Percentiles rank a stretch among this genome's conserved stretches.
phyloP scores from a whole-genome alignment of 805 yeast genomes.

The Kregervanrija fluxuum region DNA sequence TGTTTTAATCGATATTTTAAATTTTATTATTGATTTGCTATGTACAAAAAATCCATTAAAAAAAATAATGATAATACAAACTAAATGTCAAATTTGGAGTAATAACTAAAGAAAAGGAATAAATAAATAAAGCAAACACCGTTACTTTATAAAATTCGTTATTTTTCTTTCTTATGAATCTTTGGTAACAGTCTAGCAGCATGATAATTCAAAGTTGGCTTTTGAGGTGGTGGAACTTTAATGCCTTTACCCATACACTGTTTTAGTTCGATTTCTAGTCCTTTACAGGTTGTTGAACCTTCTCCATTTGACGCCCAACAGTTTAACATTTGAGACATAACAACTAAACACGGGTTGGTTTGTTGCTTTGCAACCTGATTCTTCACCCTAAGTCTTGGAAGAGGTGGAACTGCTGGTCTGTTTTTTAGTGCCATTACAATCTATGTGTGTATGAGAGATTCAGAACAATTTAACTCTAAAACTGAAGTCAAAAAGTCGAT shows the following conservation, averaged over 20 bases:
- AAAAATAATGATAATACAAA: too few relatives aligned
- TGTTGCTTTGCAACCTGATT: slow-evolving; percentile 50
- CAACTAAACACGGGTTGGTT: slow-evolving; percentile 67
- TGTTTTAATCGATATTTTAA: too few relatives aligned
- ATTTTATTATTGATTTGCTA: too few relatives aligned
- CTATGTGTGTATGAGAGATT: too few relatives aligned
- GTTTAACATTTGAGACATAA: slow-evolving; percentile 78
- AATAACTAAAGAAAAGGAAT: too few relatives aligned
- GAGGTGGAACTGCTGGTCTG: slow-evolving; percentile 47
- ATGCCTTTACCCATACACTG: slow-evolving; percentile 53
- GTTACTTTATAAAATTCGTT: background rate
- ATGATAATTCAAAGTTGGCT: slow-evolving; percentile 46
- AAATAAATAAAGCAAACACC: too few relatives aligned
- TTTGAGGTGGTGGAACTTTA: slow-evolving; percentile 29
- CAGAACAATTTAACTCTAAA: too few relatives aligned
- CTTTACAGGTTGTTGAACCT: slow-evolving; percentile 60
- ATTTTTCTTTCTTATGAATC: slow-evolving; percentile 33
- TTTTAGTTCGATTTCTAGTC: slow-evolving; percentile 63
- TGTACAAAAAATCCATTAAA: too few relatives aligned
- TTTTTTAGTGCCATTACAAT: slow-evolving; percentile 8
- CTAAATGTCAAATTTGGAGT: too few relatives aligned
- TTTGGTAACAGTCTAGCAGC: slow-evolving; percentile 50
- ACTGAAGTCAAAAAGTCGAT: too few relatives aligned
- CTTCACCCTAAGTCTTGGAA: slow-evolving; percentile 66
- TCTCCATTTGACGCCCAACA: slow-evolving; percentile 97